Evolutionary conservation across 2,329 filamentous ascomycete genomes (phyloP), one percentile per base, ranked within the genome.

Genomic region (Bipolaris zeicola): DNA sequence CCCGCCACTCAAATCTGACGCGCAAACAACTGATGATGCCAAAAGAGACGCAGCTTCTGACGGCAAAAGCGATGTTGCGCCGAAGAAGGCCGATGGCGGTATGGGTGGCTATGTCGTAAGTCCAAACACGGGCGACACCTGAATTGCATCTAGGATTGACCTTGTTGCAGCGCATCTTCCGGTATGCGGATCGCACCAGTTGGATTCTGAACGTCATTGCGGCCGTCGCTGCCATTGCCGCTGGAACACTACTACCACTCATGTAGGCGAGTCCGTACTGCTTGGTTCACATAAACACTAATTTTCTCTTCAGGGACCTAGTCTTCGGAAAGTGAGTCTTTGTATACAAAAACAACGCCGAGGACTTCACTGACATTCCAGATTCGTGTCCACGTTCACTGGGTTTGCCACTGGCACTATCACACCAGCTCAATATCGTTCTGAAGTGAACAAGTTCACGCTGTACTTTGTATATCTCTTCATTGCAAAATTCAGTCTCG

Each of bases 391-490:
- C 3, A 65, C 66, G 1, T 82, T 83, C 59, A 82, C 77, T 44
- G 71, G 77, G 26, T 82, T 78, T 36, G 74, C 68, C 2, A 67
- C 66, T 1, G 78, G 76, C 1, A 31, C 45, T 1, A 66, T 73
- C 10, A 55, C 67, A 2, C 69, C 72, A 2, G 71, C 69, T 1
- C 64, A 72, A 20, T 80, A 79, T 52, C 74, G 76, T 3, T 66
- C 68, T n/a, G 69, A 77, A 28, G 62, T 78, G 28, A 73, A 73
- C 53, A 73, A 73, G 43, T 75, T 70, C 53, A 73, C 77, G 1
- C 76, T 92, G 0, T 90, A 87, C 72, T 86, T 92, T 66, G 83
- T 92, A 52, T 85, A 86, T 52, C 78, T 92, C 6, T 92, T 92
- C 71, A 74, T 92, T 38, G 88, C 78, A 13, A 85, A 88, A 45